phyloP scores from a whole-genome alignment of 1,139 yeast species.

The Geotrichum klebahnii region DNA sequence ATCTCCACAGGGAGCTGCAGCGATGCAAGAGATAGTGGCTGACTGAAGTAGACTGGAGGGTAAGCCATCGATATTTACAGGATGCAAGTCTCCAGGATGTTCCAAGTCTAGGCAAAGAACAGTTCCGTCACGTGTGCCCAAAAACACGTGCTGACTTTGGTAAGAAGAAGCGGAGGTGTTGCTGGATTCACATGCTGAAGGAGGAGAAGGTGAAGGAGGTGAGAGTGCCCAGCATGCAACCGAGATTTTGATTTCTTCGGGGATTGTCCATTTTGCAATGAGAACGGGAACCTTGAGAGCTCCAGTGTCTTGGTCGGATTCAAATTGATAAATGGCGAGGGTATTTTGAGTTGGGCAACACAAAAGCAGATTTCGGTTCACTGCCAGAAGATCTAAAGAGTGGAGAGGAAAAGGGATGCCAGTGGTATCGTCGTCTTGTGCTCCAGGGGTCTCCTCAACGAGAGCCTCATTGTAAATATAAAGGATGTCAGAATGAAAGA shows the following conservation, averaged over 20 bases:
- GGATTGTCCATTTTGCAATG: constrained; percentile 10
- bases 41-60: not conserved
- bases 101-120: constrained; percentile 17
- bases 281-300: constrained; percentile 7
- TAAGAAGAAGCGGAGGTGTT: not conserved
- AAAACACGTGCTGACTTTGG: constrained; percentile 2
- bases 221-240: constrained; percentile 23
- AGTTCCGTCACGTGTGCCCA: constrained; percentile 21
- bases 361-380: constrained; percentile 12
- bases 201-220: too few relatives aligned
- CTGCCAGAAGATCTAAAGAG: constrained; percentile 9
- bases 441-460: not conserved
- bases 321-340: constrained; percentile 16
- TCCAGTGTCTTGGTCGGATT: not conserved
- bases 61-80: not conserved
- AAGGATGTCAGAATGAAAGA: constrained; percentile 8
- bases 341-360: constrained; percentile 14
- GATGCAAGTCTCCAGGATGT: constrained; percentile 5
- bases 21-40: constrained; percentile 19
- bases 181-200: not conserved
- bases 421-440: not conserved
- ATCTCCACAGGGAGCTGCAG: constrained; percentile 21
- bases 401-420: constrained; percentile 15
- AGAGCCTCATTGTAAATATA: constrained; percentile 12
- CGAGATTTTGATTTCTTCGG: constrained; percentile 14